Base-by-base conservation (phyloP, 768 basidiomycete species). In the Melanogaster broomeanus region DNA sequence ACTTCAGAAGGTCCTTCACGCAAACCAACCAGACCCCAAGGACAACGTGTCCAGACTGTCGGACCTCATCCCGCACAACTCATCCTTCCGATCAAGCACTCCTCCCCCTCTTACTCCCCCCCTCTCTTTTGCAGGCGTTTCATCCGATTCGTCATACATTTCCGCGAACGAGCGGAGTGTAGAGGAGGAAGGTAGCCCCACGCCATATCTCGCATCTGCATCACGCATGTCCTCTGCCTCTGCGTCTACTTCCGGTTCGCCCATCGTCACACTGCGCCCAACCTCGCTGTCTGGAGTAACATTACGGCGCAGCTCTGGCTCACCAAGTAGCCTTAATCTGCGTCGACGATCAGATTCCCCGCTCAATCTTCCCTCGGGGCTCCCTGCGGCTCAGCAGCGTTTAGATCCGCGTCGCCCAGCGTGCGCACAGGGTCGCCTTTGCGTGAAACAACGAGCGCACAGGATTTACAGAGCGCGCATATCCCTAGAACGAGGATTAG, bases 401-500 rank as follows among this genome's bases (percentile, higher is more conserved):
- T 64, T 15, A 48, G 52, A 8, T 55, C 60, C 9, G 56, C 42
- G 15, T 69, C 67, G 0, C 67, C 67, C 11, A 54, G 49, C 15
- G 2, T 57, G 25, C 51, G 55, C 27, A 51, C 60, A 21, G 70
- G 60, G n/a, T 68, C 68, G 18, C 70, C 70, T 11, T 24, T 69
- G 12, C 60, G 61, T 10, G 65, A 63, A 31, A 45, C 34, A 2
- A 49, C 56, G n/a, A 65, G 56, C 27, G 49, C 51, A 4, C 64
- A 62, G 39, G 64, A 64, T 6, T 38, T 59, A 18, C 55, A 58
- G 27, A 39, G 42, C 22, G 57, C 45, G 4, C 59, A 59, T 59
- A 53, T 30, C 58, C 65, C 57, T 3, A 74, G 72, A 45, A 72
- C 71, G 22, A 72, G 80, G 39, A 82, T 85, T 51, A 82, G 71